Evolutionary conservation across 148 eudicot genomes (phyloP).

Genomic region (Fagopyrum esculentum): DNA sequence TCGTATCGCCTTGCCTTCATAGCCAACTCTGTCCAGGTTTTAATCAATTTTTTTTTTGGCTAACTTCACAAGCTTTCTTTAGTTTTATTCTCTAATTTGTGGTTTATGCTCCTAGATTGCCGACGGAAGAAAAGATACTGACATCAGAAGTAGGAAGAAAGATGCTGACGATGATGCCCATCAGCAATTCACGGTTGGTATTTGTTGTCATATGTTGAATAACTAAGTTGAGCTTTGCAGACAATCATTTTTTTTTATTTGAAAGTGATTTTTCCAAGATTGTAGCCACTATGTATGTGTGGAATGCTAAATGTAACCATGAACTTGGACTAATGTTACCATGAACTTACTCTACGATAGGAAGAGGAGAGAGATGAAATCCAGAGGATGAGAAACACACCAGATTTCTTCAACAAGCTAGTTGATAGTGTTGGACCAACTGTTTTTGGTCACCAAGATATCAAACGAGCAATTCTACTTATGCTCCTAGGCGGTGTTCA

Average conservation of each 20-base stretch:
- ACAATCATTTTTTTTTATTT: not conserved
- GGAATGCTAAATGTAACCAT: not conserved
- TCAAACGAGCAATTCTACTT: conserved; percentile 89
- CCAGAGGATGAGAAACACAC: conserved; percentile 74
- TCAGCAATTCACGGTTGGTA: conserved; percentile 68
- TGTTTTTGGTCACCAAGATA: conserved; percentile 94
- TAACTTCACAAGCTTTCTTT: not conserved
- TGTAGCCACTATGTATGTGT: not conserved
- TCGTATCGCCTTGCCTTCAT: conserved; percentile 86
- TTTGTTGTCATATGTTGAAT: conserved; percentile 13
- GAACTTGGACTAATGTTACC: not conserved
- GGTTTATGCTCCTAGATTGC: conserved; percentile 34
- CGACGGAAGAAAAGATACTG: conserved; percentile 86
- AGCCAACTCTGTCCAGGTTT: conserved; percentile 97
- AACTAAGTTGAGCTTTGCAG: not conserved
- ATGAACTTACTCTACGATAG: conserved; percentile 25
- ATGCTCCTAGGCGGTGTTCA: conserved; percentile 98
- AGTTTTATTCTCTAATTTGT: not conserved
- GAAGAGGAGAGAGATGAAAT: conserved; percentile 74
- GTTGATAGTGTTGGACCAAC: conserved; percentile 96
- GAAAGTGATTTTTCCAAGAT: not conserved
- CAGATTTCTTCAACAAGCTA: conserved; percentile 95
- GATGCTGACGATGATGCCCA: conserved; percentile 60
- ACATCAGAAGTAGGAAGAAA: conserved; percentile 65
- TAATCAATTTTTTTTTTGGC: not conserved